Evolutionary conservation across 2,329 filamentous ascomycete genomes (phyloP).

Genomic region (Metarhizium anisopliae): DNA sequence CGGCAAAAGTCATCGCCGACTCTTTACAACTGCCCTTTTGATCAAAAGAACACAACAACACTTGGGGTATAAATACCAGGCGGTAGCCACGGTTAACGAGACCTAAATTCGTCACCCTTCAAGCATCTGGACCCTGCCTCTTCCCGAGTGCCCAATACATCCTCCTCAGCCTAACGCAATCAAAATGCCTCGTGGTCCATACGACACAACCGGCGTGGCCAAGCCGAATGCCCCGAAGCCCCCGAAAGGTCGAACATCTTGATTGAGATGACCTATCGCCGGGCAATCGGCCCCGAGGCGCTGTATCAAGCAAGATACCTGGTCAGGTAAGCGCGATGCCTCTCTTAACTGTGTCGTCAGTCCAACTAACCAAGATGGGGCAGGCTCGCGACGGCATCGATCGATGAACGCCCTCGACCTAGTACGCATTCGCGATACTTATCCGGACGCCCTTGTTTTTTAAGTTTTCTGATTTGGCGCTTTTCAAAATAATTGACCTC

Average conservation of each 20-base stretch:
- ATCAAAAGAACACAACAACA: neutral
- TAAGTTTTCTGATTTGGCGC: too few relatives aligned
- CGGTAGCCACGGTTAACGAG: neutral
- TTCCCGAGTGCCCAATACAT: neutral
- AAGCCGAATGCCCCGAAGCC: constrained; percentile 27
- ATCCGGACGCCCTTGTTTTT: neutral
- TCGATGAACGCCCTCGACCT: constrained; percentile 10
- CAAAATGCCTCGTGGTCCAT: constrained; percentile 26
- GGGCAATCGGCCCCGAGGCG: neutral
- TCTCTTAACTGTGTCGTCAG: neutral
- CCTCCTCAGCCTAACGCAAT: neutral
- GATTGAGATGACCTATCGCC: neutral
- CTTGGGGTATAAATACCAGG: neutral
- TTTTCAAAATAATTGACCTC: constrained; percentile 1
- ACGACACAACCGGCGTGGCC: constrained; percentile 27
- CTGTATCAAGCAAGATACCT: neutral
- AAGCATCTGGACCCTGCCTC: neutral
- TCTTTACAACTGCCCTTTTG: neutral
- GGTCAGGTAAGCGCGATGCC: neutral
- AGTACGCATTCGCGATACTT: neutral
- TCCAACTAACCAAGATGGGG: neutral
- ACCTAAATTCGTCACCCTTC: neutral
- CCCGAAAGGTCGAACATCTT: constrained; percentile 16
- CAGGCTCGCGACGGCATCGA: neutral
- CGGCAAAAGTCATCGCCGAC: neutral